Base-by-base conservation (phyloP, 2,329 filamentous ascomycete species). In the Calonectria pseudoturangicola region DNA sequence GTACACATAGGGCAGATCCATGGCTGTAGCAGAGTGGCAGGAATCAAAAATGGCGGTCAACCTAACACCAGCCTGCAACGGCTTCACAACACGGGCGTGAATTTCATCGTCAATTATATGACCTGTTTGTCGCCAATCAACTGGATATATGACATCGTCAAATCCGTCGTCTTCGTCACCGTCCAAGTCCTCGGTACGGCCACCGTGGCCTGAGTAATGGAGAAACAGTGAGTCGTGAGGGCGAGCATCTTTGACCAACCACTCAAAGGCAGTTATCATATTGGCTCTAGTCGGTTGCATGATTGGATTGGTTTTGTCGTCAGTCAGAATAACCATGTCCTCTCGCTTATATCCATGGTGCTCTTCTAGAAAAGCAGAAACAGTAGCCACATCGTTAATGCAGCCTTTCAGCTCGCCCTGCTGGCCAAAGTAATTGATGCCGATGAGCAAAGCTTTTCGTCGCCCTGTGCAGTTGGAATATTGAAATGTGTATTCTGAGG, bases 21-120 rank as follows among this genome's bases (percentile, higher is more conserved):
- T 88, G 48, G 92, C 93, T 2, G 93, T 94, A 48, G 93, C 93
- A 0, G 93, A 95, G 84, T 95, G 93, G 84, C 93, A 95, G 6
- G 92, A 94, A 84, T 95, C 93, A 83, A 95, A 95, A 81, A 95
- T 95, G 79, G 93, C 93, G 1, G 93, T 95, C 69, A 95, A 85
- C 86, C 96, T 93, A 36, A 98, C 96, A 80, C 97, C 96, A 2
- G 95, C 90, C 79, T 92, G 90, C 16, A 99, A 88, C 3, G 94
- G 89, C 66, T 88, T 88, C 51, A 99, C 96, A 86, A 96, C 92
- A 79, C 93, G 92, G 78, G 89, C 87, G 83, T 96, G 93, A 86
- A 95, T 94, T 82, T 95, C 92, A 79, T 95, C 93, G 80, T 95
- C 93, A 68, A 94, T 91, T 72, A 95, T 94, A 82, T 94, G 92